These are phyloP conservation scores for Pholiota adiposa DNA, from an alignment of 1,284 basidiomycete genomes.

Conservation along the genomic window DNA sequence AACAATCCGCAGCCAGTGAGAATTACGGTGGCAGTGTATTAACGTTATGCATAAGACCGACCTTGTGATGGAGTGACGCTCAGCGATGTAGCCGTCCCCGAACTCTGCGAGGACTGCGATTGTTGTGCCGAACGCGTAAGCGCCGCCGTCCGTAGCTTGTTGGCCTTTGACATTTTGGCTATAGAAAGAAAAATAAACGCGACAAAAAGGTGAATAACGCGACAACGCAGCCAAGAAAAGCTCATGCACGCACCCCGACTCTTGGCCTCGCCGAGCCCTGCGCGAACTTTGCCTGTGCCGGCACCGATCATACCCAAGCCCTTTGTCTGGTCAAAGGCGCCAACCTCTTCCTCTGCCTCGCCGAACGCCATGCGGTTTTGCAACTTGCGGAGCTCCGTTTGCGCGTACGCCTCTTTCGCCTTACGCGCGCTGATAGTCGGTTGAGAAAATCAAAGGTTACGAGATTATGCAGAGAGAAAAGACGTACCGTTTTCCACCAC, in stretches of 20 bases:
- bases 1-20: slow-evolving; percentile 17
- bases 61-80: slow-evolving; percentile 97
- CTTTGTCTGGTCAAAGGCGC: slow-evolving; percentile 95
- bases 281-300: slow-evolving; percentile 86
- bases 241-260: slow-evolving; percentile 70
- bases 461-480: neutral
- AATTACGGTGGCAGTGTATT: slow-evolving; percentile 1
- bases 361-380: slow-evolving; percentile 98
- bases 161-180: slow-evolving; percentile 97
- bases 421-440: slow-evolving; percentile 77
- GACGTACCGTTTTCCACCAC: slow-evolving; percentile 89
- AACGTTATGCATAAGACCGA: slow-evolving; percentile 33
- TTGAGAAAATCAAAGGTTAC: neutral
- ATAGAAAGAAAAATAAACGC: slow-evolving; percentile 21
- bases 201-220: neutral
- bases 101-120: slow-evolving; percentile 61
- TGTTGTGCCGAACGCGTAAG: slow-evolving; percentile 74
- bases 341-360: slow-evolving; percentile 94
- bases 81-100: slow-evolving; percentile 90
- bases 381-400: slow-evolving; percentile 95
- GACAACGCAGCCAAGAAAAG: slow-evolving; percentile 7
- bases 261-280: slow-evolving; percentile 83
- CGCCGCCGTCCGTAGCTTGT: slow-evolving; percentile 88
- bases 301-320: slow-evolving; percentile 96
- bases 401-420: slow-evolving; percentile 95